Evolutionary conservation across 768 basidiomycete genomes (phyloP), one percentile per base, ranked within the genome.

Genomic region (Xerocomellus chrysenteron): DNA sequence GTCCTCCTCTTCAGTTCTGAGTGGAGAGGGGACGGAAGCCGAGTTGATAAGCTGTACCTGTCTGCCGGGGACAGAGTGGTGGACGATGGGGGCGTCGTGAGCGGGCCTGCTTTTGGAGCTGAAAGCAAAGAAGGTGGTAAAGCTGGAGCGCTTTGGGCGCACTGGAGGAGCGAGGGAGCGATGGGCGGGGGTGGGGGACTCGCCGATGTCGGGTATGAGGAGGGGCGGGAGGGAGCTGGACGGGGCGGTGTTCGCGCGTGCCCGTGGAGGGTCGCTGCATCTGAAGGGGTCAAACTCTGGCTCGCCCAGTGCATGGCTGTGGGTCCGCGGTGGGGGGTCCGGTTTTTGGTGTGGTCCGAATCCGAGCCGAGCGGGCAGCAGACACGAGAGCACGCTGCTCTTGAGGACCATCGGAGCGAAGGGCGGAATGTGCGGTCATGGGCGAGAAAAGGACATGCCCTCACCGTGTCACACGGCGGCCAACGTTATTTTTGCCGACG

Each of bases 171-270:
- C 50, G 43, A 57, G 30, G 4, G 67, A 58, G 2, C 70, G 74
- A 7, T 58, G 66, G 35, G 59, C 0, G 16, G 65, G 68, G 32
- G 58, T 70, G 5, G 89, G 90, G 0, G 85, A 81, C 57, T 87
- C 85, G 30, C 88, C 88, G 3, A 28, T 7, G 5, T 76, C 68
- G 36, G 80, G 67, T 56, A 75, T 76, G 62, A 78, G 71, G 61
- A 78, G 80, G 0, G 79, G 75, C 10, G 73, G 64, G 14, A 74
- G 73, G 36, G 65, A 70, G 44, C 66, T 73, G 50, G 43, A 65
- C 16, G 63, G 54, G 26, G 48, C 50, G 8, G 49, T 65, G 36
- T 48, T 74, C 7, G 79, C 74, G 26, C 75, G 74, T 17, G 73
- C 70, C 9, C 47, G 57, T 0, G 33, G 11, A 7, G 26, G 24